phyloP scores from a whole-genome alignment of 1,284 basidiomycete genomes.

The Exsudoporus floridanus region DNA sequence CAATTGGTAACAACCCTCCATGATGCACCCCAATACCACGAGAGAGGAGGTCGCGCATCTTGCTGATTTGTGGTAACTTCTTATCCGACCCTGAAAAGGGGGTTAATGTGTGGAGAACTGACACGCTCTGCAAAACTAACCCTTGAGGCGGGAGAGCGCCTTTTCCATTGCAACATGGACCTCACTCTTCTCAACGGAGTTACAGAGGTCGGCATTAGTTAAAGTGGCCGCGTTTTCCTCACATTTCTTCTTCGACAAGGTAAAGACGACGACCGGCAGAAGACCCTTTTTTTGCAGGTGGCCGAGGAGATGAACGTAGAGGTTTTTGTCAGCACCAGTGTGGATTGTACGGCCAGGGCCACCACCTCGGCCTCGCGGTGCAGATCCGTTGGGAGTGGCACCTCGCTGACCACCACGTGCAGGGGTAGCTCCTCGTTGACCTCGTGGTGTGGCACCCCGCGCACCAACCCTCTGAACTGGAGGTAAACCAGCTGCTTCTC shows the following conservation, averaged over 20 bases:
- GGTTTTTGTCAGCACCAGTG: conserved; percentile 76
- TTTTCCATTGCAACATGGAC: conserved; percentile 94
- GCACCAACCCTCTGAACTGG: conserved; percentile 81
- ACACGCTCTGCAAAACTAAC: conserved; percentile 40
- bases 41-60: conserved; percentile 89
- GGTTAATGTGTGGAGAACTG: conserved; percentile 8
- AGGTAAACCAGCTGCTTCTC: conserved; percentile 88
- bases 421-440: conserved; percentile 45
- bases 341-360: conserved; percentile 63
- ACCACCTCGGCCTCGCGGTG: conserved; percentile 48
- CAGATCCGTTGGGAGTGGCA: conserved; percentile 39
- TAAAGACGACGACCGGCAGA: conserved; percentile 95
- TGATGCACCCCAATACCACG: conserved; percentile 98
- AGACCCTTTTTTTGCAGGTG: conserved; percentile 84
- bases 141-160: conserved; percentile 88
- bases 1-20: conserved; percentile 92
- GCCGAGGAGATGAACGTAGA: conserved; percentile 92
- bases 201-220: conserved; percentile 86
- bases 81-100: conserved; percentile 75
- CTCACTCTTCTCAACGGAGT: conserved; percentile 91
- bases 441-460: conserved; percentile 67
- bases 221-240: conserved; percentile 94
- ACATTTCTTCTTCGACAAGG: conserved; percentile 95
- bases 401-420: conserved; percentile 56
- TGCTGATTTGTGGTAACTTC: conserved; percentile 90